Conservation (phyloP, 129 eudicot genomes). For the Ambrosia artemisiifolia region DNA sequence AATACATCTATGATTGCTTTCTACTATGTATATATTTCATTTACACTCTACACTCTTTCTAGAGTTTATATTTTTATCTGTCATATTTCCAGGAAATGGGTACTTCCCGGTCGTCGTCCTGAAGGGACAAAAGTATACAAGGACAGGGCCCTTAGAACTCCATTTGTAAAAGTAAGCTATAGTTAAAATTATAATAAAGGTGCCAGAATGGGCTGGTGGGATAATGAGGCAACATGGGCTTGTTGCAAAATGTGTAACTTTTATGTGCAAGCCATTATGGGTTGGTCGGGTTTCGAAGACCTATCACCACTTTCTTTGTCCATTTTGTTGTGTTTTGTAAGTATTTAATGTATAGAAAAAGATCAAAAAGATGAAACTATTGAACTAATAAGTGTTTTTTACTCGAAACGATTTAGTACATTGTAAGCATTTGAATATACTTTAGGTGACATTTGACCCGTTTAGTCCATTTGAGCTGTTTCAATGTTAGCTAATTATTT, state of each 20-base stretch:
- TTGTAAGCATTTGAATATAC: neutral
- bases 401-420: neutral
- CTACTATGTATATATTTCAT: neutral
- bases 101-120: conserved; percentile 70
- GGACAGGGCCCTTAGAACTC: conserved; percentile 81
- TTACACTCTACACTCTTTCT: conserved; percentile 2
- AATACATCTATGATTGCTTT: conserved; percentile 12
- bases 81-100: conserved; percentile 51
- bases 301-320: neutral
- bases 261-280: neutral
- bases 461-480: neutral
- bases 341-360: neutral
- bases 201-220: neutral
- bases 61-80: conserved; percentile 7
- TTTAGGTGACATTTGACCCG: neutral
- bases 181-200: neutral
- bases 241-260: neutral
- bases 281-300: neutral
- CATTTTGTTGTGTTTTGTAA: neutral
- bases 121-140: conserved; percentile 71
- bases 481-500: neutral
- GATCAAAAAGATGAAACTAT: neutral
- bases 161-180: conserved; percentile 59
- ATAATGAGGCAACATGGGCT: neutral
- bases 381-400: neutral